Evolutionary conservation across 352 stramenopile genomes (phyloP).

Genomic region (Globisporangium cystogenes): DNA sequence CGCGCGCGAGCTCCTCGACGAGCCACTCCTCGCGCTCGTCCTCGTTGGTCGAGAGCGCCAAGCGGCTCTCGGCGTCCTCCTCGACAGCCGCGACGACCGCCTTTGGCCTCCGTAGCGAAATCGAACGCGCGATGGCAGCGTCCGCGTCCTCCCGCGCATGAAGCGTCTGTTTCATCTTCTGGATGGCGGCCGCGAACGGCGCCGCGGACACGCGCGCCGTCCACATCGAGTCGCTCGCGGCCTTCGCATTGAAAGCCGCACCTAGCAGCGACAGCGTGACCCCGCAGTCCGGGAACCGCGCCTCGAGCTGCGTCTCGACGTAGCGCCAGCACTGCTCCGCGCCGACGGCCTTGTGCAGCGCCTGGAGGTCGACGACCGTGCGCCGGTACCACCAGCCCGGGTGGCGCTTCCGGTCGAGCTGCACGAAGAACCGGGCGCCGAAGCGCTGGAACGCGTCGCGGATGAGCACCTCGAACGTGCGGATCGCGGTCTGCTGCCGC

Average conservation of each 20-base stretch:
- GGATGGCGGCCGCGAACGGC: not conserved
- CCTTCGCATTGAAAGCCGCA: not conserved
- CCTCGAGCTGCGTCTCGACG: constrained; percentile 21
- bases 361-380: constrained; percentile 27
- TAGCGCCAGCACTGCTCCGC: constrained; percentile 27
- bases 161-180: too few relatives aligned
- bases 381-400: constrained; percentile 52
- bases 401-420: constrained; percentile 32
- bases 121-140: too few relatives aligned
- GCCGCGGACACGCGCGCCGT: not conserved
- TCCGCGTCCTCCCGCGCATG: too few relatives aligned
- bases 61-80: too few relatives aligned
- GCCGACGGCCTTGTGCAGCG: constrained; percentile 20
- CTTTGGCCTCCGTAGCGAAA: too few relatives aligned
- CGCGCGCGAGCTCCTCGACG: not conserved
- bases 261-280: constrained; percentile 5
- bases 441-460: constrained; percentile 20
- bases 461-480: constrained; percentile 30
- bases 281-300: constrained; percentile 42
- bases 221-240: not conserved
- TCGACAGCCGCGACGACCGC: too few relatives aligned
- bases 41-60: not conserved
- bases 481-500: constrained; percentile 29
- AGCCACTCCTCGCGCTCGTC: not conserved
- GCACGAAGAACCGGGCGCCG: constrained; percentile 37